phyloP scores from a whole-genome alignment of 352 stramenopile genomes.

The Phytophthora crassamura region DNA sequence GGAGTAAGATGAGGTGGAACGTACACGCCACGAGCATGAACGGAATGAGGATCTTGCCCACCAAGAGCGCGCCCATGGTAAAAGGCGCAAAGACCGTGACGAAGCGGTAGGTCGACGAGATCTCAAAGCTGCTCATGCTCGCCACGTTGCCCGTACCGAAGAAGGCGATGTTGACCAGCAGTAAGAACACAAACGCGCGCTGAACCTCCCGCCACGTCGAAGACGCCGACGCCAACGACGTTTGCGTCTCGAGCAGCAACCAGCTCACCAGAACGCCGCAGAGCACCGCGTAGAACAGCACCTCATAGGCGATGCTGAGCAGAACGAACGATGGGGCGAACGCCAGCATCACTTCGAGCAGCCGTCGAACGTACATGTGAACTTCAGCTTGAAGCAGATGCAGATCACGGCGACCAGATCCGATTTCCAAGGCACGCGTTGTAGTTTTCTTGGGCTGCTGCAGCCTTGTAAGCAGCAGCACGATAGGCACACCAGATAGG shows the following conservation, averaged over 20 bases:
- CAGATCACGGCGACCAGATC: not conserved
- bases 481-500: slow-evolving; percentile 51
- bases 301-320: slow-evolving; percentile 88
- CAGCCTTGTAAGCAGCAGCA: slow-evolving; percentile 38
- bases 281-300: slow-evolving; percentile 79
- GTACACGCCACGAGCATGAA: slow-evolving; percentile 78
- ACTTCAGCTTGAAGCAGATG: slow-evolving; percentile 13
- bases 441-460: not conserved
- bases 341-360: slow-evolving; percentile 64
- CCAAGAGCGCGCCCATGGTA: slow-evolving; percentile 79
- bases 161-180: slow-evolving; percentile 86
- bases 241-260: slow-evolving; percentile 59
- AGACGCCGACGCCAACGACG: slow-evolving; percentile 11
- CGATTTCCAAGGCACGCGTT: slow-evolving; percentile 19
- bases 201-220: slow-evolving; percentile 52
- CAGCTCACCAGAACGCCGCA: slow-evolving; percentile 64
- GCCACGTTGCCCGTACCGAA: slow-evolving; percentile 89
- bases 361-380: slow-evolving; percentile 31
- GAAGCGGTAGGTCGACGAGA: slow-evolving; percentile 88
- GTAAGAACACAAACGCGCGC: slow-evolving; percentile 80
- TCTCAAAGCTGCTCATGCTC: slow-evolving; percentile 89
- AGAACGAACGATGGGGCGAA: slow-evolving; percentile 71
- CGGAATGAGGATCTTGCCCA: slow-evolving; percentile 83
- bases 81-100: slow-evolving; percentile 86
- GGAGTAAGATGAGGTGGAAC: slow-evolving; percentile 62